phyloP scores from a whole-genome alignment of 306 rosid genomes.

The Cicer pinnatifidum region DNA sequence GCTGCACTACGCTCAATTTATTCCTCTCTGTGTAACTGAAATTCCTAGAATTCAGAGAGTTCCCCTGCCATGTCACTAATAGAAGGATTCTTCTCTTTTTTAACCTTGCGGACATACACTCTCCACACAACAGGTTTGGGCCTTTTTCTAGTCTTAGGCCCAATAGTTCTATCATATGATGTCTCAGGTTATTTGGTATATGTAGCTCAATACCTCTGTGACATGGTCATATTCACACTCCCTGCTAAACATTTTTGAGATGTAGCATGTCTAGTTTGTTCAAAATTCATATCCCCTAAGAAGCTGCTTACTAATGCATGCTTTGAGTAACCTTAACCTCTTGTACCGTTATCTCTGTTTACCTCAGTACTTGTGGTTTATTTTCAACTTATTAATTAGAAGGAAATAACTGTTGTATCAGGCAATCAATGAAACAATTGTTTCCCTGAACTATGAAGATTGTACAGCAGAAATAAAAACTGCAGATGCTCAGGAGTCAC shows the following conservation, averaged over 20 bases:
- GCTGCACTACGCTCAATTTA: too few species aligned
- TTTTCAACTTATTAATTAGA: constrained; percentile 32
- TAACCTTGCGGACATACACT: too few species aligned
- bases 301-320: constrained; percentile 21
- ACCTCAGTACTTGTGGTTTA: constrained; percentile 16
- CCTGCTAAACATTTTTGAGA: constrained; percentile 13
- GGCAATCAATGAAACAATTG: constrained; percentile 85
- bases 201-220: constrained; percentile 5
- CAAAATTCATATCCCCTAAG: not conserved
- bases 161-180: not conserved
- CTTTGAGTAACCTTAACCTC: constrained; percentile 36
- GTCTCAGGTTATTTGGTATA: constrained; percentile 8
- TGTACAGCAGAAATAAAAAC: constrained; percentile 87
- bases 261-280: constrained; percentile 21
- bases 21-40: too few species aligned
- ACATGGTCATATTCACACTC: constrained; percentile 11
- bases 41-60: too few species aligned
- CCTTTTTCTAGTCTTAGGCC: too few species aligned
- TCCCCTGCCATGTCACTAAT: too few species aligned
- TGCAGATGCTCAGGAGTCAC: constrained; percentile 95
- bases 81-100: too few species aligned
- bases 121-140: too few species aligned
- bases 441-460: constrained; percentile 84
- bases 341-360: constrained; percentile 15
- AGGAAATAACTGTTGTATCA: constrained; percentile 52